These are phyloP conservation scores for Globisporangium yorkense DNA, from an alignment of 352 stramenopile genomes.

Conservation along the genomic window DNA sequence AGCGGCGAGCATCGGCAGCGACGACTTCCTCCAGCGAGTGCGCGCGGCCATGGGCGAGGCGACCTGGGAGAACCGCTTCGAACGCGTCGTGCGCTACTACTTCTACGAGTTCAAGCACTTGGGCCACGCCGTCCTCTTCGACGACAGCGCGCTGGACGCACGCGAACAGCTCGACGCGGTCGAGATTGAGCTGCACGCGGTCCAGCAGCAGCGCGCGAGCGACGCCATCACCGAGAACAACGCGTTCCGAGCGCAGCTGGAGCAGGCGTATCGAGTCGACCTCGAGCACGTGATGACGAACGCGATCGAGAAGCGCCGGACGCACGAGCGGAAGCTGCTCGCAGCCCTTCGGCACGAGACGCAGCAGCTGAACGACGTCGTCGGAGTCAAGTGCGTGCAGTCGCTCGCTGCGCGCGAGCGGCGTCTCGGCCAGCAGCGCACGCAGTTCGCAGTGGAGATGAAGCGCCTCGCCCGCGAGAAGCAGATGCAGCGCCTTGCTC, in stretches of 20 bases:
- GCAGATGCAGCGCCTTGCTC: slow-evolving; percentile 1
- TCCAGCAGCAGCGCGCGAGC: slow-evolving; percentile 24
- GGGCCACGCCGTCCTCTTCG: slow-evolving; percentile 37
- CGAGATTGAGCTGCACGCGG: slow-evolving; percentile 17
- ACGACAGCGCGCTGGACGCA: slow-evolving; percentile 15
- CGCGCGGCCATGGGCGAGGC: slow-evolving; percentile 19
- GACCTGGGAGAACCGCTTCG: slow-evolving; percentile 44
- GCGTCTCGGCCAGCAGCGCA: slow-evolving; percentile 1
- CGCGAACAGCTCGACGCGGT: slow-evolving; percentile 6
- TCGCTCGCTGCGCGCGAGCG: slow-evolving; percentile 1
- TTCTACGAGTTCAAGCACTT: slow-evolving; percentile 74
- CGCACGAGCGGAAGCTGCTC: slow-evolving; percentile 13
- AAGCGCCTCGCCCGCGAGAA: slow-evolving; percentile 8
- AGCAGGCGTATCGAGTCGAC: slow-evolving; percentile 24
- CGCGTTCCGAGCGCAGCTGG: slow-evolving; percentile 23
- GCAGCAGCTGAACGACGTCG: slow-evolving; percentile 21
- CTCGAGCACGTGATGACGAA: neutral
- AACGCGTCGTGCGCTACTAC: slow-evolving; percentile 48
- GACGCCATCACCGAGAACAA: slow-evolving; percentile 33
- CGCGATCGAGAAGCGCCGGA: slow-evolving; percentile 9
- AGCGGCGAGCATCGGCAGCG: slow-evolving; percentile 14
- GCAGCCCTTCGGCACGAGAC: slow-evolving; percentile 15
- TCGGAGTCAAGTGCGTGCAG: slow-evolving; percentile 1
- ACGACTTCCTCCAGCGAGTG: slow-evolving; percentile 42
- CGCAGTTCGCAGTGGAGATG: slow-evolving; percentile 18